Base-by-base conservation (phyloP, 805 yeast species). In the Debaryomyces prosopidis region DNA sequence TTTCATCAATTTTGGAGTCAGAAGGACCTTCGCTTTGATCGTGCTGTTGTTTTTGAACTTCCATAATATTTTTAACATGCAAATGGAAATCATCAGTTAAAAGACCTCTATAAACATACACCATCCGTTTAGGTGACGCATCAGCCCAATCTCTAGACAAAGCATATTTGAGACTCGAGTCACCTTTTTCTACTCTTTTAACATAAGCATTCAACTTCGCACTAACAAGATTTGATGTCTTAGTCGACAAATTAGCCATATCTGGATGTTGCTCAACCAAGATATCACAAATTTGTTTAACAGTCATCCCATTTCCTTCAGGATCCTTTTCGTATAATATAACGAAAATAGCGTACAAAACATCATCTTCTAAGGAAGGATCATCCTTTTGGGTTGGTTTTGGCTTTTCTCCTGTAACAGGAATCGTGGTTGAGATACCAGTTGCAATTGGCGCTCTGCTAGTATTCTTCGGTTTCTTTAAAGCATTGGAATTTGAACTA, bases 141-240 rank as follows among this genome's bases (percentile, higher is more conserved):
- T 87, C 92, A 3, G 95, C 92, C 96, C 96, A 87, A 63, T 87
- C 94, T 67, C 96, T 79, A 1, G 89, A 83, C 36, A 87, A 68
- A 15, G 92, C 89, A 63, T 87, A 87, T 46, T 78, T 77, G 56
- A 87, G 73, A 36, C 81, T 76, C 49, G 81, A 75, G 61, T 87
- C 95, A 52, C 94, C 94, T 59, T 87, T 87, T 60, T 87, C 95
- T 26, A 87, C 87, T 56, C 91, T 79, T 61, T 87, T 87, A 39
- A 87, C 94, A 59, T 87, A 87, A 15, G 94, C 94, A 61, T 87
- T 87, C 54, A 87, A 70, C 61, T 87, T 87, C 15, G 96, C 96
- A 53, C 87, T 80, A 2, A 87, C 91, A 53, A 87, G 65, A 60
- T 87, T 87, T 19, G 92, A 85, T 12, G 92, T 84, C 58, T 87